A percentile compares a stretch with the other conserved stretches of the same genome.
Conservation (phyloP, 805 yeast species). For the Yarrowia sp. region DNA sequence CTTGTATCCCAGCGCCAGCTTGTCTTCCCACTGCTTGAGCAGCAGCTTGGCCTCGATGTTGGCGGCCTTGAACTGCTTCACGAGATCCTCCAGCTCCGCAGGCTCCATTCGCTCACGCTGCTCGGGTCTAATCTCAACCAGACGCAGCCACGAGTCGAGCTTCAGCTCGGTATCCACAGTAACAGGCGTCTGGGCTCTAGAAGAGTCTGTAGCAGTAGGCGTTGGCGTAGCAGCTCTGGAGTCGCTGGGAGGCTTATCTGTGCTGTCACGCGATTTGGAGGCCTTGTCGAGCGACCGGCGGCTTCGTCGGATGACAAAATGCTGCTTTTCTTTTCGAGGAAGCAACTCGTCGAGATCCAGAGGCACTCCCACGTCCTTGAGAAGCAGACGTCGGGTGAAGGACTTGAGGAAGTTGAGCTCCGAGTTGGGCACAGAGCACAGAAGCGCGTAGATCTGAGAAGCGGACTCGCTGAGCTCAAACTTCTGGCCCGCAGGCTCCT, state of each 20-base stretch:
- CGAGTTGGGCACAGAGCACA: slow-evolving; percentile 13
- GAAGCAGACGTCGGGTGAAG: slow-evolving; percentile 59
- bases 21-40: slow-evolving; percentile 52
- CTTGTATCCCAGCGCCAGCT: slow-evolving; percentile 48
- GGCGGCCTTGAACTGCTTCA: slow-evolving; percentile 39
- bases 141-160: slow-evolving; percentile 37
- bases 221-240: neutral
- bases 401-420: slow-evolving; percentile 41
- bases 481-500: neutral
- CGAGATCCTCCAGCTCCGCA: slow-evolving; percentile 43
- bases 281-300: slow-evolving; percentile 2
- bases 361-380: slow-evolving; percentile 69
- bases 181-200: slow-evolving; percentile 2
- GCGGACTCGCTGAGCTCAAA: slow-evolving; percentile 11
- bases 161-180: slow-evolving; percentile 27
- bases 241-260: neutral
- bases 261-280: neutral
- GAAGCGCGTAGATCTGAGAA: slow-evolving; percentile 3
- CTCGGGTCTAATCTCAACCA: slow-evolving; percentile 40
- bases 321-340: slow-evolving; percentile 34
- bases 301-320: slow-evolving; percentile 32
- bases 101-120: slow-evolving; percentile 41
- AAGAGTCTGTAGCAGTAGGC: neutral
- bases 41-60: slow-evolving; percentile 34
- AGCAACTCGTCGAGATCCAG: slow-evolving; percentile 61